Evolutionary conservation across 352 stramenopile species (phyloP).

Genomic region (Elongisporangium senticosum): DNA sequence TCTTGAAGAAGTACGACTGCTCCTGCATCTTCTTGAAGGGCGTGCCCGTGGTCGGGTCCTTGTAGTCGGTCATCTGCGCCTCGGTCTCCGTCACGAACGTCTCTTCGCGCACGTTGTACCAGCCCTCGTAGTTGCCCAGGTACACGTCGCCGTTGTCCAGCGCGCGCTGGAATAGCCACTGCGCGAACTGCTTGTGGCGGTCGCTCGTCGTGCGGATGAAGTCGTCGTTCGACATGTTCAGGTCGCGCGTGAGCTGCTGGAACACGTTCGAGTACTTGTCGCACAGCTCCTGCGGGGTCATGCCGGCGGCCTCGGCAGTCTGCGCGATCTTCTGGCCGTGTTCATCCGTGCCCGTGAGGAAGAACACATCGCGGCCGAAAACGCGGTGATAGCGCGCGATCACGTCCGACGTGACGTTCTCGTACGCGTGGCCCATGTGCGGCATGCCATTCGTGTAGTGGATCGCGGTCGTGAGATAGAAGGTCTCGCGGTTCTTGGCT

Average conservation of each 20-base stretch:
- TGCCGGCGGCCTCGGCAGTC: conserved; percentile 88
- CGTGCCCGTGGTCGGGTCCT: conserved; percentile 89
- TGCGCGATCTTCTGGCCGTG: conserved; percentile 99
- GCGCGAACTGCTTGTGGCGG: conserved; percentile 92
- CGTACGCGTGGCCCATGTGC: conserved; percentile 99
- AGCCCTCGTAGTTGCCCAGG: conserved; percentile 95
- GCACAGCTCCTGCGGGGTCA: conserved; percentile 94
- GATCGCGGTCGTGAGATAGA: conserved; percentile 99
- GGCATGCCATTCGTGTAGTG: conserved; percentile 97
- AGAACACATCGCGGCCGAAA: conserved; percentile 81
- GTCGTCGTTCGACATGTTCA: conserved; percentile 84
- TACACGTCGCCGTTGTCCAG: conserved; percentile 95
- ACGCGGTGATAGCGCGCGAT: conserved; percentile 93
- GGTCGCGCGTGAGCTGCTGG: conserved; percentile 78
- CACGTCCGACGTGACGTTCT: conserved; percentile 96
- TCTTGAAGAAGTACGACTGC: conserved; percentile 99
- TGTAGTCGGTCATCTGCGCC: conserved; percentile 93
- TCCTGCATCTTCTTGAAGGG: conserved; percentile 97
- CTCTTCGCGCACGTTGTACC: conserved; percentile 99
- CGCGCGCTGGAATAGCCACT: conserved; percentile 93
- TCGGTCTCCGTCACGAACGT: conserved; percentile 98
- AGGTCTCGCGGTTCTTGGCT: conserved; percentile 58
- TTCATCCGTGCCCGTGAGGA: conserved; percentile 93
- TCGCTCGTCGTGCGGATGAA: conserved; percentile 96
- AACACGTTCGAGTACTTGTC: conserved; percentile 92